Evolutionary conservation across 306 rosid genomes (phyloP).

Genomic region (Phaseolus lunatus): DNA sequence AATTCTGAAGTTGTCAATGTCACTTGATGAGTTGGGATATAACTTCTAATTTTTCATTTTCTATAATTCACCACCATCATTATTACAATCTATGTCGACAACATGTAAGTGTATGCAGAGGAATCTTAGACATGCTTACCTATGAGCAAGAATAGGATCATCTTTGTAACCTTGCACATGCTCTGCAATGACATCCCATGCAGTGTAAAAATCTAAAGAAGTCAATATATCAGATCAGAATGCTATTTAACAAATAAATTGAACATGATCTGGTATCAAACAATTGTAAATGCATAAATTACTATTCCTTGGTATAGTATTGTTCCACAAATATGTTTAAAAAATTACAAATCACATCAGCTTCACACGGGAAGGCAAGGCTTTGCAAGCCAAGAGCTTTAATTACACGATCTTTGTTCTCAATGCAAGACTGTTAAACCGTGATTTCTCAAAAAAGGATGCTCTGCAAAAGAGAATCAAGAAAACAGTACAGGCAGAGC

Average conservation of each 20-base stretch:
- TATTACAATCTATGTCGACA: constrained; percentile 39
- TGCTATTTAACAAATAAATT: constrained; percentile 35
- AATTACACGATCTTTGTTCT: constrained; percentile 70
- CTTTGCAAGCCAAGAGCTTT: constrained; percentile 95
- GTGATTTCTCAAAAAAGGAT: constrained; percentile 43
- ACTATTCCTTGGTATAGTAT: neutral
- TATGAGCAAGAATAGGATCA: constrained; percentile 68
- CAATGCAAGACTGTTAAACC: constrained; percentile 82
- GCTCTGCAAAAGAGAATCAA: constrained; percentile 43
- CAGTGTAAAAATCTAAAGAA: constrained; percentile 90
- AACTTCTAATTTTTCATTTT: constrained; percentile 10
- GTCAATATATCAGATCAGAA: constrained; percentile 42
- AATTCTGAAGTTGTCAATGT: constrained; percentile 7
- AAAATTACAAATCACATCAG: constrained; percentile 87
- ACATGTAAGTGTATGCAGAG: constrained; percentile 36
- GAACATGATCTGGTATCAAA: neutral
- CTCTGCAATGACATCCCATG: constrained; percentile 88
- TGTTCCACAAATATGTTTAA: constrained; percentile 4
- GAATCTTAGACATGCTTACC: constrained; percentile 59
- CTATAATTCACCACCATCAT: constrained; percentile 32
- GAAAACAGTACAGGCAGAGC: constrained; percentile 39
- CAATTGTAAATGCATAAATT: constrained; percentile 29
- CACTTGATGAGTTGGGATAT: constrained; percentile 32
- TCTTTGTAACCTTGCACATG: constrained; percentile 61
- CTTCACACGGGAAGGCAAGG: constrained; percentile 94